Conservation (phyloP, 352 stramenopile species). For the Elongisporangium senticosum region DNA sequence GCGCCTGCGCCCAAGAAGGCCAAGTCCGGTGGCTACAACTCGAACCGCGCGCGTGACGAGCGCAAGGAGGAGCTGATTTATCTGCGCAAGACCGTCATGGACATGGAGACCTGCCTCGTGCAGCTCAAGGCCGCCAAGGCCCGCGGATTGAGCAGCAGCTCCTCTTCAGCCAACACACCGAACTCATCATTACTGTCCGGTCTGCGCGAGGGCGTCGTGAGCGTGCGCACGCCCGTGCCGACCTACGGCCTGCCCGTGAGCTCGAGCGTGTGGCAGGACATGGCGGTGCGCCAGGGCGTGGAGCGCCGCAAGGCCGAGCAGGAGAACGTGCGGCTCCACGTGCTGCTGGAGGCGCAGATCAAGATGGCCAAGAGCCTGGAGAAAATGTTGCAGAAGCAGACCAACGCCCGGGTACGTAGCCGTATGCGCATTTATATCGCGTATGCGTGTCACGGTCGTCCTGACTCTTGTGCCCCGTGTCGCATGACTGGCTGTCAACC, state of each 20-base stretch:
- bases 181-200: not conserved
- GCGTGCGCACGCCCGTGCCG: not conserved
- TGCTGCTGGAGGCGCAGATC: conserved; percentile 25
- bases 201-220: not conserved
- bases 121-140: not conserved
- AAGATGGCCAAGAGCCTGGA: conserved; percentile 17
- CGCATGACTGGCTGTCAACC: not conserved
- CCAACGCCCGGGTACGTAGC: conserved; percentile 5
- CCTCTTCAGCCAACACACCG: not conserved
- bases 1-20: not conserved
- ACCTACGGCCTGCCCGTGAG: not conserved
- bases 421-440: conserved; percentile 2
- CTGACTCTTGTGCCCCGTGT: not conserved
- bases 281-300: conserved; percentile 21
- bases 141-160: not conserved
- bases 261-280: conserved; percentile 22
- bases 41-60: conserved; percentile 26
- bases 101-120: not conserved
- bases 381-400: conserved; percentile 16
- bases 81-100: conserved; percentile 1
- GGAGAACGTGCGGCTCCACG: conserved; percentile 34
- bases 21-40: conserved; percentile 8
- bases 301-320: conserved; percentile 21
- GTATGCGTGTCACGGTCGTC: not conserved
- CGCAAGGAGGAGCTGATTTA: conserved; percentile 6